Evolutionary conservation across 2,329 filamentous ascomycete genomes (phyloP), one percentile per base, ranked within the genome.

Genomic region (Sporothrix luriei): DNA sequence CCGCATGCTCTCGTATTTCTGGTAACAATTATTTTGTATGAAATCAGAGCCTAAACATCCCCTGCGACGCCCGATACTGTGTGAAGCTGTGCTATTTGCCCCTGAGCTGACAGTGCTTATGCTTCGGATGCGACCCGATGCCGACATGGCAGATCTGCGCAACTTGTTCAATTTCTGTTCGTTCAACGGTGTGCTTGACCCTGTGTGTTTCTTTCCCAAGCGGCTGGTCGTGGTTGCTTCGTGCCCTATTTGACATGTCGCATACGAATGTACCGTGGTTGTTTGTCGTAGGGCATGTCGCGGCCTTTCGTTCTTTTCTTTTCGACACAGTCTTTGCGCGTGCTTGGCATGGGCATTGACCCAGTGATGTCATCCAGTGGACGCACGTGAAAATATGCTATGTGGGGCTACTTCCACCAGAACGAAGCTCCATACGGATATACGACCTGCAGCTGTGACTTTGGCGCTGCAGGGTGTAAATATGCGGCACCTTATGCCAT

Each of bases 301-400:
- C 33, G 19, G 40, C 40, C 7, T 11, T 11, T 43, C 40, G 40
- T 16, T 9, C 55, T 14, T 19, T 55, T 6, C 55, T 13, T 21
- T 40, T 59, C 24, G 26, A 19, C 16, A 40, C 10, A 40, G 55
- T 46, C 19, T 19, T 16, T 21, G n/a, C 11, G n/a, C 14, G n/a
- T 29, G 40, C 40, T 16, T 49, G 24, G 43, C 24, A 43, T 33
- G 43, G 40, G 10, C 40, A 33, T 64, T 40, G 24, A 29, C 24
- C 61, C 61, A 64, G 61, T 64, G 61, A 64, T 64, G 61, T 64
- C 61, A 64, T 64, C 4, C 26, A 21, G 21, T 33, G 5, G n/a
- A 2, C 14, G 61, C 61, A 64, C 61, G 24, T 64, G 61, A 33
- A 49, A 64, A 64, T 29, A 19, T 40, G 40, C 38, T 43, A 16